Evolutionary conservation across 2,329 filamentous ascomycete species (phyloP), one percentile per base, ranked within the genome.

Genomic region (Cyphellophora attinorum): DNA sequence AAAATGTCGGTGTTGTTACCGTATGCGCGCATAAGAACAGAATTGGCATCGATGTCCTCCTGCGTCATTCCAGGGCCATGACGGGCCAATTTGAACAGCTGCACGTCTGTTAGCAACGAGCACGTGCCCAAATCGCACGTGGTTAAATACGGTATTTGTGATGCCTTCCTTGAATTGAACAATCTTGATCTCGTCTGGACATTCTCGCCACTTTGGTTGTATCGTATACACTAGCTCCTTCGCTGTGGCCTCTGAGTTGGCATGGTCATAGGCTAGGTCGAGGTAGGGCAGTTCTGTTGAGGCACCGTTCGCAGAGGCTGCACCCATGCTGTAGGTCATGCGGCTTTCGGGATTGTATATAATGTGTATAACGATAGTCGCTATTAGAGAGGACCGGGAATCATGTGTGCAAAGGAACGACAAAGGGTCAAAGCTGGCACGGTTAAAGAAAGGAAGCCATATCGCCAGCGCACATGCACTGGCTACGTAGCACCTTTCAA

Each of bases 121-220:
- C 44, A 45, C 45, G 44, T 48, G 42, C 40, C 34, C 30, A 27
- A 4, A 11, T 13, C 19, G 27, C 45, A 31, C 29, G 30, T 39
- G 39, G 31, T 30, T 35, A 67, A 70, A 48, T 62, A 76, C 73
- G 46, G 88, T 96, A 62, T 98, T 98, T 47, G 91, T 98, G 63
- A 96, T 98, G 54, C 91, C 91, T 53, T 98, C 91, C 25, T 86
- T 98, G 66, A 96, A 98, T 45, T 83, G 80, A 47, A 85, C 72
- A 55, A 96, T 85, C 52, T 91, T 79, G 50, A 98, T 72, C 28
- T 79, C 74, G 38, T 83, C 81, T 45, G 79, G 76, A 21, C 73
- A 66, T 31, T 72, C 70, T 47, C 77, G 71, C 91, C 91, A 98
- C 50, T 93, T 77, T 8, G 88, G 88, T 40, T 80, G 74, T 42